Evolutionary conservation across 2,329 filamentous ascomycete species (phyloP), one percentile per base, ranked within the genome.

Genomic region (Phyllosticta citriasiana): DNA sequence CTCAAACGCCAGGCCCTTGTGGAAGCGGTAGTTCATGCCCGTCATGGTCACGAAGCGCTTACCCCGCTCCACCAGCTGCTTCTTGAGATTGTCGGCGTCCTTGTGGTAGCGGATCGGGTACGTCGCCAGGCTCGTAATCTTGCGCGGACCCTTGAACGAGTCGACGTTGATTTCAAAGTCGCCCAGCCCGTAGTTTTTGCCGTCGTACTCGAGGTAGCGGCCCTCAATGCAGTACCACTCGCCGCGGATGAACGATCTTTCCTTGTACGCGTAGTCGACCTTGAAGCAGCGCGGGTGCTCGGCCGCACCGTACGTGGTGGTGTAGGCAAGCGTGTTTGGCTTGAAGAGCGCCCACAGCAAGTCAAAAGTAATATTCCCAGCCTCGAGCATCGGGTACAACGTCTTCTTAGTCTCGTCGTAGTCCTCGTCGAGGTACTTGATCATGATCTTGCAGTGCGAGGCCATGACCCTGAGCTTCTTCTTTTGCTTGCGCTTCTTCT

Each of bases 271-370:
- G 65, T 86, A 82, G 63, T 93, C 89, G 1, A 93, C 85, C 71
- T 89, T 91, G 80, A 95, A 93, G 9, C 88, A 88, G 16, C 89
- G 84, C 1, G 90, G 88, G 67, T 94, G 86, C 50, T 93, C 88
- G 14, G 80, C 76, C 40, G 84, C 85, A 2, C 88, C 88, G 64
- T 96, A 96, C 0, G 89, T 93, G 0, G 84, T 83, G 0, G 87
- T 78, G 70, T 88, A 93, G 0, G 85, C 87, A 22, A 96, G 82
- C 0, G 89, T 91, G 67, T 91, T 89, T 0, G 91, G 91, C 69
- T 94, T 95, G 82, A 88, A 95, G 3, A 96, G 76, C 0, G 91
- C 90, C 91, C 91, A 96, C 1, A 95, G 78, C 2, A 95, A 80
- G 62, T 96, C 90, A 67, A 92, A 96, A 0, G 90, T 95, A 70